These are phyloP conservation scores for Chrysoporthe cubensis DNA, from an alignment of 2,329 filamentous ascomycete species.

Conservation along the genomic window DNA sequence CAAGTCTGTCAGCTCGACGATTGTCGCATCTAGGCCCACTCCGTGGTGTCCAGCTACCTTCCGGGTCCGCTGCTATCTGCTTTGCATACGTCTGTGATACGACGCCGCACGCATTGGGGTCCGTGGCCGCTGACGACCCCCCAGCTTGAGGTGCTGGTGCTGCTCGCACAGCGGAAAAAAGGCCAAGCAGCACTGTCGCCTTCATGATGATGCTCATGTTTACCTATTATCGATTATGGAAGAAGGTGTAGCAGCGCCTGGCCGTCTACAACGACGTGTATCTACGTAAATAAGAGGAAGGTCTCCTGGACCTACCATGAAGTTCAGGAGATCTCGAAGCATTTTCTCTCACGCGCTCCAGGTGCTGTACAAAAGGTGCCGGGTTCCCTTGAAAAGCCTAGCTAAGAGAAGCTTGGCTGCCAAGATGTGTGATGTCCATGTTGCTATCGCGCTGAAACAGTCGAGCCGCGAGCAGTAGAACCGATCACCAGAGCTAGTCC, in stretches of 20 bases:
- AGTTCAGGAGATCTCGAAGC: constrained; percentile 14
- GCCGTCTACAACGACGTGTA: constrained; percentile 18
- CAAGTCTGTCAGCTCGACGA: constrained; percentile 4
- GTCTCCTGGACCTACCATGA: constrained; percentile 14
- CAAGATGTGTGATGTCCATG: constrained; percentile 23
- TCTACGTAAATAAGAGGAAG: neutral
- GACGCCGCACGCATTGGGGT: constrained; percentile 17
- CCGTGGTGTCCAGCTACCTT: neutral
- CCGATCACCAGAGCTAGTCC: neutral
- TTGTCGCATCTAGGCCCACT: no score
- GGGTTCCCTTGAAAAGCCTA: neutral
- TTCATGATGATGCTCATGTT: constrained; percentile 17
- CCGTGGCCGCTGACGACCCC: constrained; percentile 7
- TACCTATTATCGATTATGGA: neutral
- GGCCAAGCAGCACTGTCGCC: constrained; percentile 20
- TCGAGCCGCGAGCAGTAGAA: neutral
- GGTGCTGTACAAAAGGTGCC: neutral
- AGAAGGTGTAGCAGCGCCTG: constrained; percentile 23
- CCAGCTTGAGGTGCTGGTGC: constrained; percentile 19
- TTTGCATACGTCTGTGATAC: constrained; percentile 21
- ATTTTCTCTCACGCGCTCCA: no score
- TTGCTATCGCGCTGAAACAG: constrained; percentile 25
- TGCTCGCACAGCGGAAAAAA: constrained; percentile 15
- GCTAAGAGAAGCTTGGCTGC: constrained; percentile 9
- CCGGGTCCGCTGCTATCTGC: constrained; percentile 18